These are phyloP conservation scores for Wickerhamiella pararugosa DNA, from an alignment of 1,139 yeast species.

Conservation along the genomic window DNA sequence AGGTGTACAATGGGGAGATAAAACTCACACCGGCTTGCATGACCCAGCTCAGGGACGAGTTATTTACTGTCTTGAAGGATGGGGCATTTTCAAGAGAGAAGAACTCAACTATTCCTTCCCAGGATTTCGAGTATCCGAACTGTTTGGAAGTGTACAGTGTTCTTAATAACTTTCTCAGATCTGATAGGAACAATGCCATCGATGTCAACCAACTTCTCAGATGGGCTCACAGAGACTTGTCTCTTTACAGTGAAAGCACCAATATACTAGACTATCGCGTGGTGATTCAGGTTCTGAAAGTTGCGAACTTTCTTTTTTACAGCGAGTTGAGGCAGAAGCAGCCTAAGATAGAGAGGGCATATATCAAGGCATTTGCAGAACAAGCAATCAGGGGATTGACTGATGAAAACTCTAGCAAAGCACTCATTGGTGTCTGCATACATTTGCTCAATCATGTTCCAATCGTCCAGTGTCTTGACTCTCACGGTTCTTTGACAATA, in stretches of 20 bases:
- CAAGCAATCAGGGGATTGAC: conserved; percentile 5
- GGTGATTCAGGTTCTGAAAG: conserved; percentile 7
- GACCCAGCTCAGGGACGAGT: too few relatives aligned
- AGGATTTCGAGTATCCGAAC: conserved; percentile 5
- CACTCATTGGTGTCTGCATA: conserved; percentile 7
- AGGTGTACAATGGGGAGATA: too few relatives aligned
- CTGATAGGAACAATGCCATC: neutral
- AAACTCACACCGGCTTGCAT: too few relatives aligned
- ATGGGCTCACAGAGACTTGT: conserved; percentile 8
- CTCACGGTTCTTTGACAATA: conserved; percentile 1
- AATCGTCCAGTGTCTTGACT: conserved; percentile 4
- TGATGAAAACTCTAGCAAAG: conserved; percentile 4
- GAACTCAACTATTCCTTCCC: neutral
- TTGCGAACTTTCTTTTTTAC: conserved; percentile 6
- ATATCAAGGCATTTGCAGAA: conserved; percentile 3
- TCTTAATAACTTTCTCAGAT: conserved; percentile 1
- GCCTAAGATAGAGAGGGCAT: neutral
- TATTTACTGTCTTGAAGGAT: too few relatives aligned
- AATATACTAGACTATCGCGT: conserved; percentile 7
- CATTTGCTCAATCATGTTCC: conserved; percentile 8
- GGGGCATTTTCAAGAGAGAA: too few relatives aligned
- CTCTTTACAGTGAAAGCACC: neutral
- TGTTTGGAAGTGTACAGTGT: conserved; percentile 8
- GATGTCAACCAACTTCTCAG: conserved; percentile 3
- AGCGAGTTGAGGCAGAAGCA: neutral